Conservation (phyloP, 2,329 filamentous ascomycete genomes). For the Nothopassalora personata region DNA sequence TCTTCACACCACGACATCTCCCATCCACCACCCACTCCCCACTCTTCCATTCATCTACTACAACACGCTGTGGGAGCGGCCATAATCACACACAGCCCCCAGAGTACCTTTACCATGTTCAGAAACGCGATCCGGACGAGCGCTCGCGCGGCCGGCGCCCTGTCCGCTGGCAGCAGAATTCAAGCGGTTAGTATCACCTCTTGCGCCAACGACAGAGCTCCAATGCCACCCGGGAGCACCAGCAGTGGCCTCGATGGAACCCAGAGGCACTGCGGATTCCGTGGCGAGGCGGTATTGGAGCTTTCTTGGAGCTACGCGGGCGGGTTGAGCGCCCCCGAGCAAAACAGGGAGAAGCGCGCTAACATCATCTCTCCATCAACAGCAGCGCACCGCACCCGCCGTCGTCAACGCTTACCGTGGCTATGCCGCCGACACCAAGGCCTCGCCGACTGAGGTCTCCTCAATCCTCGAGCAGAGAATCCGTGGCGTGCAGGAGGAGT, state of each 20-base stretch:
- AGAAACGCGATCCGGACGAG: conserved; percentile 97
- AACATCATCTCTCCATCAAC: conserved; percentile 44
- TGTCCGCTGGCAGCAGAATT: conserved; percentile 87
- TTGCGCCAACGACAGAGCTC: conserved; percentile 41
- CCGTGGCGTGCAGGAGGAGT: conserved; percentile 95
- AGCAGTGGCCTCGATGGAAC: conserved; percentile 32
- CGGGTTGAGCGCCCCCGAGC: conserved; percentile 20
- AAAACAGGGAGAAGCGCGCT: conserved; percentile 38
- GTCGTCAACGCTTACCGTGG: conserved; percentile 67
- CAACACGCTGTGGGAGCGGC: conserved; percentile 30
- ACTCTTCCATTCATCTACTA: conserved; percentile 20
- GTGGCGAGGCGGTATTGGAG: conserved; percentile 29
- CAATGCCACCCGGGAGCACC: conserved; percentile 34
- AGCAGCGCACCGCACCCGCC: conserved; percentile 84
- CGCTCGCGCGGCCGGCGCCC: conserved; percentile 87
- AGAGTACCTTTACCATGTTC: conserved; percentile 66
- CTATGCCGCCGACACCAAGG: conserved; percentile 92
- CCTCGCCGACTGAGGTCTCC: conserved; percentile 93
- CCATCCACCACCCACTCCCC: conserved; percentile 23
- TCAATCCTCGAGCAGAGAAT: conserved; percentile 99
- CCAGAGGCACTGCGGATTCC: conserved; percentile 41
- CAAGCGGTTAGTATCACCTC: conserved; percentile 71
- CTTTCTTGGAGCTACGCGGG: conserved; percentile 35
- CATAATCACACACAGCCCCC: conserved; percentile 34
- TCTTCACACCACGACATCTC: conserved; percentile 8